Conservation (phyloP, 1,284 basidiomycete genomes). For the Xerocomus alliaceus region DNA sequence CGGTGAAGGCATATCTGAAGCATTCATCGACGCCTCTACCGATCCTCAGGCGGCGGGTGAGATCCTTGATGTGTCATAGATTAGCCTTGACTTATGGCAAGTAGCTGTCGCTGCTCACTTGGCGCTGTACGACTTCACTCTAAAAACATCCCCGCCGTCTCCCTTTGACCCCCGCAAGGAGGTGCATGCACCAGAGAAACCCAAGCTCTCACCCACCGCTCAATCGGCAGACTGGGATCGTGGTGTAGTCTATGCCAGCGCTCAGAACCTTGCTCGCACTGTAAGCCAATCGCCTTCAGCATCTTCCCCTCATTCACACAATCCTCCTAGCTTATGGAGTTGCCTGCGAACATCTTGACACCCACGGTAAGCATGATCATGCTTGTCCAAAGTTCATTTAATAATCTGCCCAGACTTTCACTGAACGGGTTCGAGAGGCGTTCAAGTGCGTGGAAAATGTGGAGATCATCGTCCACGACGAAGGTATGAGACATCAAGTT, state of each 20-base stretch:
- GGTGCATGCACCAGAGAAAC: slow-evolving; percentile 54
- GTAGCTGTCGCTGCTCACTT: slow-evolving; percentile 79
- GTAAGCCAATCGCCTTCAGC: slow-evolving; percentile 44
- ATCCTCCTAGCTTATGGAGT: slow-evolving; percentile 71
- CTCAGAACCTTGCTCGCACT: slow-evolving; percentile 87
- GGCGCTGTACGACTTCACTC: slow-evolving; percentile 73
- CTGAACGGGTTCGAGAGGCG: slow-evolving; percentile 71
- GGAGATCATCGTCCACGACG: slow-evolving; percentile 75
- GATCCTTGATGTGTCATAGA: slow-evolving; percentile 5
- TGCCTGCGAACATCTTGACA: slow-evolving; percentile 84
- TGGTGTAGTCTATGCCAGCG: slow-evolving; percentile 74
- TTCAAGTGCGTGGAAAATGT: slow-evolving; percentile 75
- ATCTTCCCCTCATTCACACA: neutral
- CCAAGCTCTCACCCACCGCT: slow-evolving; percentile 54
- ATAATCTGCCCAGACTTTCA: slow-evolving; percentile 60
- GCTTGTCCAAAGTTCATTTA: neutral
- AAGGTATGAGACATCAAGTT: slow-evolving; percentile 62
- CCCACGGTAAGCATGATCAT: slow-evolving; percentile 60
- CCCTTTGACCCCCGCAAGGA: slow-evolving; percentile 61
- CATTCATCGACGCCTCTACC: slow-evolving; percentile 63
- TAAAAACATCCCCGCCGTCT: slow-evolving; percentile 75
- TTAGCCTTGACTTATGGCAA: neutral
- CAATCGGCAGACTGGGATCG: slow-evolving; percentile 69
- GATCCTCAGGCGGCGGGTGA: slow-evolving; percentile 79
- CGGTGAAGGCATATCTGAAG: slow-evolving; percentile 62